Evolutionary conservation across 257 asterid species (phyloP).

Genomic region (Solanum gandarillasii): DNA sequence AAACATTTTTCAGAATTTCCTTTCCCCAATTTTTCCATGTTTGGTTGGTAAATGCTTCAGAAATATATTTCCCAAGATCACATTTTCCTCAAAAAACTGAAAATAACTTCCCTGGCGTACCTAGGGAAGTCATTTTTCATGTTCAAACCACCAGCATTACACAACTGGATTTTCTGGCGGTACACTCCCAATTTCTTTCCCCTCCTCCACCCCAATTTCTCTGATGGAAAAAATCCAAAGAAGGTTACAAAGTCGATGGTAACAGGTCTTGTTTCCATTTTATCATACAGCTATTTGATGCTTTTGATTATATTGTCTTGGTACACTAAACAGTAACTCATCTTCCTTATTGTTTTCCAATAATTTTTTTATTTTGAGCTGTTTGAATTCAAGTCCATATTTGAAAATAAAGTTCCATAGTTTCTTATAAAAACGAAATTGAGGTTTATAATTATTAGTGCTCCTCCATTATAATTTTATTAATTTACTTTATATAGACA

Average conservation of each 20-base stretch:
- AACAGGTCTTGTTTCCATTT: background rate
- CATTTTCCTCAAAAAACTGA: background rate
- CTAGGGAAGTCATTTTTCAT: background rate
- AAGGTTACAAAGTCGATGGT: background rate
- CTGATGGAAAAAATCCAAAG: background rate
- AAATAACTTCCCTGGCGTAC: background rate
- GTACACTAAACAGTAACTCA: background rate
- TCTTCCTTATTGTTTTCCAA: background rate
- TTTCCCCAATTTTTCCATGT: background rate
- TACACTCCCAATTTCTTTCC: background rate
- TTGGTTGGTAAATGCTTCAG: background rate
- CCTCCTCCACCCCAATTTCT: background rate
- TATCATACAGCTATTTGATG: background rate
- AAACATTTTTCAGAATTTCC: background rate
- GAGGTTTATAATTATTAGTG: background rate
- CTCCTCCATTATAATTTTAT: background rate
- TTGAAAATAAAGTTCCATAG: background rate
- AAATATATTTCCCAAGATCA: background rate
- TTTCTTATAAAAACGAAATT: background rate
- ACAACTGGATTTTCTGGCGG: background rate
- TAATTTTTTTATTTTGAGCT: background rate
- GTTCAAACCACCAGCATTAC: background rate
- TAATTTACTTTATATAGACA: background rate
- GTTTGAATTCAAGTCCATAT: background rate
- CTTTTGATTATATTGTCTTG: background rate